phyloP scores from a whole-genome alignment of 1,139 yeast species.

The Suhomyces terraborum region DNA sequence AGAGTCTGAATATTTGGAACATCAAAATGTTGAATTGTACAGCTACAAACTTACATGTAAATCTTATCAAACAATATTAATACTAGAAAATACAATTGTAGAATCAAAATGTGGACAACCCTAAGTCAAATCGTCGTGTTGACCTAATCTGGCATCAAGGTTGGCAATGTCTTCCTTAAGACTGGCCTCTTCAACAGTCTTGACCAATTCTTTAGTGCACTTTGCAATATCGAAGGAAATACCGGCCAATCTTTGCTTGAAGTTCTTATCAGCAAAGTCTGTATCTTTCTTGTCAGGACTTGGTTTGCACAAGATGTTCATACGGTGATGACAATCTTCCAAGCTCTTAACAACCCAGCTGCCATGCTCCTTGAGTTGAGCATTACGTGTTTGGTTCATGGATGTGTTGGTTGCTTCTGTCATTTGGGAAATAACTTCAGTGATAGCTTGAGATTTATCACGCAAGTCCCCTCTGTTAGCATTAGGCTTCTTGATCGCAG shows the following conservation, averaged over 20 bases:
- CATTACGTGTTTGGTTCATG: conserved; percentile 85
- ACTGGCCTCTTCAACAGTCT: conserved; percentile 93
- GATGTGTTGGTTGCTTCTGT: conserved; percentile 86
- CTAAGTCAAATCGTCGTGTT: conserved; percentile 38
- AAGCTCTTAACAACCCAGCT: conserved; percentile 85
- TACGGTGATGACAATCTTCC: conserved; percentile 81
- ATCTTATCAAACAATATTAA: conserved; percentile 3
- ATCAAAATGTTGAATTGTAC: no score
- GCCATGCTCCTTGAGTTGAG: conserved; percentile 85
- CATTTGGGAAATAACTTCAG: conserved; percentile 80
- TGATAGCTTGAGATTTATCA: conserved; percentile 70
- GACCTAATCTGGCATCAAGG: conserved; percentile 48
- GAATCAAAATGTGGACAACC: conserved; percentile 9
- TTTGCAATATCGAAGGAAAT: conserved; percentile 95
- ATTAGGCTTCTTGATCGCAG: conserved; percentile 74
- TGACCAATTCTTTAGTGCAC: conserved; percentile 91
- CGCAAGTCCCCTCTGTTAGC: conserved; percentile 77
- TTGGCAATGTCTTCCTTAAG: conserved; percentile 73
- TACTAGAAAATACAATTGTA: conserved; percentile 12
- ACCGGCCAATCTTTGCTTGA: conserved; percentile 92
- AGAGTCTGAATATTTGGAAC: no score
- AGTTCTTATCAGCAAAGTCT: conserved; percentile 82
- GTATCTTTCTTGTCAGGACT: conserved; percentile 51
- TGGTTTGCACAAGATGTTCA: conserved; percentile 62
- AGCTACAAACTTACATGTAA: not conserved